Evolutionary conservation across 2,329 filamentous ascomycete genomes (phyloP), one percentile per base, ranked within the genome.

Genomic region (Rugonectria rugulosa): DNA sequence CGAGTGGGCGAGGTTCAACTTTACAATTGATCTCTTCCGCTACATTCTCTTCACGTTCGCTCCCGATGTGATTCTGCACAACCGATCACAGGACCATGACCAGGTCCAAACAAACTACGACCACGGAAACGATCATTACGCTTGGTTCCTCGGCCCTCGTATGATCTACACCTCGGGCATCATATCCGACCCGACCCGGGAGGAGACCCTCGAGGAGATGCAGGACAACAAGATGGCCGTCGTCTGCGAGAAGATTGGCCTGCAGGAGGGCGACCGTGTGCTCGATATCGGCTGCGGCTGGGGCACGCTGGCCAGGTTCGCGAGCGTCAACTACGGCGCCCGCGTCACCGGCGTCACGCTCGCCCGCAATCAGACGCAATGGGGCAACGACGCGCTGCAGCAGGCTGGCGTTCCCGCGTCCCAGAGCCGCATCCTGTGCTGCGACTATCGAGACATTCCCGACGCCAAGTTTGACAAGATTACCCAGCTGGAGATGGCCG

Each of bases 131-230:
- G 93, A 97, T 75, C 96, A 97, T 79, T 97, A 97, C 79, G 88
- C 86, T 71, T 97, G 92, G 92, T 97, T 97, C 82, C 84, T 97
- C 56, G 93, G 94, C 59, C 93, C 93, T 59, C 92, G 93, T 70
- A 97, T 97, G 93, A 91, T 97, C 75, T 97, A 97, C 81, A 97
- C 93, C 40, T 94, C 90, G 23, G 94, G 93, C 65, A 81, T 97
- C 67, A 95, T 97, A 71, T 88, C 89, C 55, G 91, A 97, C 73
- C 85, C 90, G 74, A 88, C 88, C 74, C 83, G 82, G 60, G 93
- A 97, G 76, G 93, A 97, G 78, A 85, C 87, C 14, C 87, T 97
- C n/a, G 94, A 97, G 77, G 83, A 97, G 77, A 84, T 97, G 51
- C 94, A 97, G 79, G 93, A 97, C 76, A 97, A 97, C 84, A 97